Conservation (phyloP, 371 early-diverging fungal genomes). For the Mycotypha africana region DNA sequence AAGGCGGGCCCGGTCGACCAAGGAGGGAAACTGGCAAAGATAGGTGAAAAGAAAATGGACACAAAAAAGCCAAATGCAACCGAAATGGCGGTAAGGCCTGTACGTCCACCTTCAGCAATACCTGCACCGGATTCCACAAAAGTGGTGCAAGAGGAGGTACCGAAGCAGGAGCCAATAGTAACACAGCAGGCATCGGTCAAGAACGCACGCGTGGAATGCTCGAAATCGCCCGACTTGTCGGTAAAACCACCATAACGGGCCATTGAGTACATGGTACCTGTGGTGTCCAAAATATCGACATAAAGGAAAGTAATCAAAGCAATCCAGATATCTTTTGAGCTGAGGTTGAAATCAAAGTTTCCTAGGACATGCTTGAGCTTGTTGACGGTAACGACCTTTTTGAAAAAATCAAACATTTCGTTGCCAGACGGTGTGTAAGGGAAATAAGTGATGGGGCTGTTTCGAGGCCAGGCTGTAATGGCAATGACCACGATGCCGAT, state of each 20-base stretch:
- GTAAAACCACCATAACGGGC: constrained; percentile 74
- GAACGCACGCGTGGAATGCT: constrained; percentile 69
- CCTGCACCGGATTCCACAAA: constrained; percentile 79
- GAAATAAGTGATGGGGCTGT: constrained; percentile 66
- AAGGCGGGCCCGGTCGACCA: constrained; percentile 82
- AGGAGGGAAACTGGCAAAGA: constrained; percentile 80
- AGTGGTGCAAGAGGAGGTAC: constrained; percentile 70
- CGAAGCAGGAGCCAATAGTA: constrained; percentile 63
- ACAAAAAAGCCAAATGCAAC: constrained; percentile 68
- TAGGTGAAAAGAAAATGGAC: constrained; percentile 75
- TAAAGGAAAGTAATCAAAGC: constrained; percentile 76
- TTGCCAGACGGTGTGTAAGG: constrained; percentile 60
- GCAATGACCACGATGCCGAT: constrained; percentile 67
- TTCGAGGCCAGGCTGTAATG: constrained; percentile 63
- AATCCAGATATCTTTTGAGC: constrained; percentile 66
- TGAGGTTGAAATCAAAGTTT: constrained; percentile 57
- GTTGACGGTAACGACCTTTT: constrained; percentile 66
- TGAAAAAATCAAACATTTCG: constrained; percentile 64
- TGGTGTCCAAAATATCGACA: constrained; percentile 78
- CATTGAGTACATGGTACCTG: constrained; percentile 77
- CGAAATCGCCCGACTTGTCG: constrained; percentile 69
- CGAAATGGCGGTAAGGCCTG: constrained; percentile 72
- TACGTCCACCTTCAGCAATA: constrained; percentile 78
- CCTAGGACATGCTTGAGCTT: constrained; percentile 53
- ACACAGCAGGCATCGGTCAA: constrained; percentile 65